phyloP scores from a whole-genome alignment of 2,329 filamentous ascomycete genomes.

The Colletotrichum theobromicola region DNA sequence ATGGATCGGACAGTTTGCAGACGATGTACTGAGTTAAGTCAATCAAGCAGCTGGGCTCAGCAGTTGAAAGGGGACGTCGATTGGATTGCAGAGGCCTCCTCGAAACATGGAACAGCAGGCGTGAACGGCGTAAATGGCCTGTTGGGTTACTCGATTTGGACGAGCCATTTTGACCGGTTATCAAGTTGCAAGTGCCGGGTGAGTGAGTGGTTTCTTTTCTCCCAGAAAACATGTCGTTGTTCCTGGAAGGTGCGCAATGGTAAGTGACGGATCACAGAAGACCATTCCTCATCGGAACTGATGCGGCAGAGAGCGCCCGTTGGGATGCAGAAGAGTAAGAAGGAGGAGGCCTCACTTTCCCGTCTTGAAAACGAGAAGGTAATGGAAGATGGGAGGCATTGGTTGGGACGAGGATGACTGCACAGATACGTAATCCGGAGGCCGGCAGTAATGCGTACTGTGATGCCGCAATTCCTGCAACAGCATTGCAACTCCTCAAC shows the following conservation, averaged over 20 bases:
- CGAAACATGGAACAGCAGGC: neutral
- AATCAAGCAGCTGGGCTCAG: neutral
- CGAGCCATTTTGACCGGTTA: neutral
- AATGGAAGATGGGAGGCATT: neutral
- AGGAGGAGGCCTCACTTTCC: neutral
- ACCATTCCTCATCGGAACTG: neutral
- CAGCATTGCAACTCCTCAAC: neutral
- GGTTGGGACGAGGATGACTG: neutral
- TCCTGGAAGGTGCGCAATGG: neutral
- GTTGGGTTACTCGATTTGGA: constrained; percentile 2
- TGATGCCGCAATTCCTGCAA: constrained; percentile 13
- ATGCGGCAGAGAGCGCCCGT: neutral
- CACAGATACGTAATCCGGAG: neutral
- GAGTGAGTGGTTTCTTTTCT: neutral
- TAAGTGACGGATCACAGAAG: neutral
- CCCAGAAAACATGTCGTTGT: neutral
- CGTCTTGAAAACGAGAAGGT: neutral
- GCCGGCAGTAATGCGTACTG: neutral
- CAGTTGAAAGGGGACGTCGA: neutral
- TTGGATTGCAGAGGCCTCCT: neutral
- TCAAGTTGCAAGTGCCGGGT: neutral
- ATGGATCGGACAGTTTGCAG: neutral
- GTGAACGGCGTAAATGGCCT: neutral
- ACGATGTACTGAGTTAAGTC: neutral
- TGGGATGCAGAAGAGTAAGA: neutral